Conservation (phyloP, 2,329 filamentous ascomycete genomes). For the Aureobasidium melanogenum region DNA sequence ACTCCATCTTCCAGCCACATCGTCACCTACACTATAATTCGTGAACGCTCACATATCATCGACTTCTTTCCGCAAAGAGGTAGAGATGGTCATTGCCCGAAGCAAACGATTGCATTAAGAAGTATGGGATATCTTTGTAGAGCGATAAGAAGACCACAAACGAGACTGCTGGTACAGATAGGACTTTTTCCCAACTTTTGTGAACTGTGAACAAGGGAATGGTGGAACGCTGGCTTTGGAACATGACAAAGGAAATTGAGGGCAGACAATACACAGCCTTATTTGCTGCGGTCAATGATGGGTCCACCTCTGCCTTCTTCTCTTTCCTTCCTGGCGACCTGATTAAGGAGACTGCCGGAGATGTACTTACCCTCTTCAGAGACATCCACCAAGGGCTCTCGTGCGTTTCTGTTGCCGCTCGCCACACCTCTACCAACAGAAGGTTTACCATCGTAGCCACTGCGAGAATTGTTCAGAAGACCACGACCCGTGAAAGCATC, state of each 20-base stretch:
- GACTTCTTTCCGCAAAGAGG: neutral
- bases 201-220: no score
- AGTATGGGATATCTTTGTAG: neutral
- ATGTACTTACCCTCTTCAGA: conserved; percentile 35
- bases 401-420: conserved; percentile 33
- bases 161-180: neutral
- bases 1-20: no score
- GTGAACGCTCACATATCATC: no score
- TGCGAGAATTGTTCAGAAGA: conserved; percentile 29
- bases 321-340: conserved; percentile 27
- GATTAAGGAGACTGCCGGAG: conserved; percentile 40
- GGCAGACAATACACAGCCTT: no score
- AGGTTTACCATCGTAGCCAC: conserved; percentile 29
- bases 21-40: no score
- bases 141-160: neutral
- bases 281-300: conserved; percentile 2
- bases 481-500: conserved; percentile 35
- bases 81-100: neutral
- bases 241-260: neutral
- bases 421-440: conserved; percentile 35
- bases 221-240: neutral
- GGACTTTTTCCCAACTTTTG: neutral
- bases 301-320: conserved; percentile 15
- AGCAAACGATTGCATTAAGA: neutral
- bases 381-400: conserved; percentile 37